Percentiles rank a stretch among this genome's conserved stretches.
Conservation (phyloP, 2,329 filamentous ascomycete species). For the Cladobotryum mycophilum region DNA sequence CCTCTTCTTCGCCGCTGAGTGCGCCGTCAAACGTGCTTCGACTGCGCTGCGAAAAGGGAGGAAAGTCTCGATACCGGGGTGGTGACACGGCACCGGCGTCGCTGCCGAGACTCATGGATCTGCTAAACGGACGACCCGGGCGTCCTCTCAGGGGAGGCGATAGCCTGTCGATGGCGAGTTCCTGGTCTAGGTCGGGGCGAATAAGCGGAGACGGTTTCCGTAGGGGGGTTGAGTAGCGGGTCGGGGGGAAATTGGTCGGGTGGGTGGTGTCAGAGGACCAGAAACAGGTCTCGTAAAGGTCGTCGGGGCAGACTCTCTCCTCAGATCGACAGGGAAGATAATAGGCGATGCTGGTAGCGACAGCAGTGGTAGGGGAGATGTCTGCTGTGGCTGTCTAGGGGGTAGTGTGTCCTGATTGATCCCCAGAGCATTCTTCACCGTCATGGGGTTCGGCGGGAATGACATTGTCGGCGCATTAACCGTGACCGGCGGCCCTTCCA, state of each 20-base stretch:
- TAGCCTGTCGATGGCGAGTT: constrained; percentile 32
- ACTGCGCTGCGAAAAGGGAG: constrained; percentile 31
- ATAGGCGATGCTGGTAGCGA: constrained; percentile 26
- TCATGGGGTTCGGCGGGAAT: constrained; percentile 14
- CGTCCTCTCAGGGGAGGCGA: constrained; percentile 28
- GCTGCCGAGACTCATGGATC: constrained; percentile 30
- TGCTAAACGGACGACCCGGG: constrained; percentile 25
- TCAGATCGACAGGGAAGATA: constrained; percentile 23
- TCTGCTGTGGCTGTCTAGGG: not conserved
- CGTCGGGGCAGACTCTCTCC: constrained; percentile 23
- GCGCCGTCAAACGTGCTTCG: constrained; percentile 21
- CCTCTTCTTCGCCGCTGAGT: constrained; percentile 5
- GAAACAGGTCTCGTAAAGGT: constrained; percentile 1
- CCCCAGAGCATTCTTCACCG: constrained; percentile 26
- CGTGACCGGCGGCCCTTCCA: constrained; percentile 4
- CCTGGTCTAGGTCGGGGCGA: constrained; percentile 31
- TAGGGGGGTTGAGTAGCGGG: constrained; percentile 24
- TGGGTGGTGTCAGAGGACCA: constrained; percentile 19
- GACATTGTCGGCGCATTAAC: not conserved
- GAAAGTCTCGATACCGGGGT: constrained; percentile 29
- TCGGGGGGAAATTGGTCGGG: constrained; percentile 22
- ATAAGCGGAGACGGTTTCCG: constrained; percentile 27
- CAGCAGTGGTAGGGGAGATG: not conserved
- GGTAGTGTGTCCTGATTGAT: constrained; percentile 19
- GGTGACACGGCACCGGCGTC: constrained; percentile 17